Conservation (phyloP, 2,329 filamentous ascomycete genomes). For the Aspergillus eucalypticola region DNA sequence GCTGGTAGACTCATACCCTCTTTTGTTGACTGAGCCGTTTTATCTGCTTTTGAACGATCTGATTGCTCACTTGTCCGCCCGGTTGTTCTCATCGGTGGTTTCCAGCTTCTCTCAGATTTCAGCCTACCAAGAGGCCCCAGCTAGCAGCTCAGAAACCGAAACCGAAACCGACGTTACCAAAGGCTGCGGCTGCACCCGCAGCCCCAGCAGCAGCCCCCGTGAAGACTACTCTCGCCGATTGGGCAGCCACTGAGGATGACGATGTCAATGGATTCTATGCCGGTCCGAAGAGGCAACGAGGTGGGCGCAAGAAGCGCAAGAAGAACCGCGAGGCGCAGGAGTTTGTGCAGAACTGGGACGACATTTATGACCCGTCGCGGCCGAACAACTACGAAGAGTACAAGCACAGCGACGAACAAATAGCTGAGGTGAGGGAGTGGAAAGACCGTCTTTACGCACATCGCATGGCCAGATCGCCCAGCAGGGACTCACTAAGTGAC, state of each 20-base stretch:
- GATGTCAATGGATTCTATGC: conserved; percentile 68
- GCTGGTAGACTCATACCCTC: conserved; percentile 57
- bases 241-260: conserved; percentile 78
- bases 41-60: conserved; percentile 26
- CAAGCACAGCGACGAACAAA: conserved; percentile 77
- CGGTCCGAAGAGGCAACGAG: conserved; percentile 68
- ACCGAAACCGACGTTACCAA: conserved; percentile 62
- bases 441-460: conserved; percentile 77
- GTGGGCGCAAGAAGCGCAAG: conserved; percentile 75
- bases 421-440: conserved; percentile 80
- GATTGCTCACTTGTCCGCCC: conserved; percentile 50
- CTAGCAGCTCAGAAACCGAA: conserved; percentile 62
- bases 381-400: conserved; percentile 87
- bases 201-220: conserved; percentile 48
- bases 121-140: conserved; percentile 79
- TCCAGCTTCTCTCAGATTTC: conserved; percentile 73
- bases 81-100: conserved; percentile 25
- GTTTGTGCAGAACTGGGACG: conserved; percentile 74
- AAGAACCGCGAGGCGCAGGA: conserved; percentile 67
- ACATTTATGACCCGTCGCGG: conserved; percentile 80
- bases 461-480: conserved; percentile 52
- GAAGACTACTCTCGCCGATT: conserved; percentile 77
- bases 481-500: conserved; percentile 52
- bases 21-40: conserved; percentile 22
- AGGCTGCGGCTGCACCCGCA: conserved; percentile 38